Conservation (phyloP, 2,329 filamentous ascomycete genomes). For the Xylariaceae sp. region DNA sequence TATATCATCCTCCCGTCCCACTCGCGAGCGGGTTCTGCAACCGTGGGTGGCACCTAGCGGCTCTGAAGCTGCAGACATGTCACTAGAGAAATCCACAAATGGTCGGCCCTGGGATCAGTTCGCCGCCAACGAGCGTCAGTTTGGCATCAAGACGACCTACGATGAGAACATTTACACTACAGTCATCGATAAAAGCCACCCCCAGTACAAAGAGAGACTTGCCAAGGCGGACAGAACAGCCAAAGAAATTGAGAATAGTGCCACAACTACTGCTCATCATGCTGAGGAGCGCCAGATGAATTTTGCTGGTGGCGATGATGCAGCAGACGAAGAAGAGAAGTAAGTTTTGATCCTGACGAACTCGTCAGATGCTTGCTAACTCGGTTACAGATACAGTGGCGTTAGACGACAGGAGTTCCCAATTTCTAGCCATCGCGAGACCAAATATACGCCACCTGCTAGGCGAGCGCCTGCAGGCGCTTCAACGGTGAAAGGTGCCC, state of each 20-base stretch:
- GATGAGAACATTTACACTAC: constrained; percentile 96
- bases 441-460: constrained; percentile 87
- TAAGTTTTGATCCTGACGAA: constrained; percentile 37
- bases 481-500: constrained; percentile 67
- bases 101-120: constrained; percentile 82
- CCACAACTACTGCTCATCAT: constrained; percentile 71
- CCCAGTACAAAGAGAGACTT: constrained; percentile 70
- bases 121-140: constrained; percentile 77
- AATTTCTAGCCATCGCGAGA: constrained; percentile 46
- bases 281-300: constrained; percentile 82
- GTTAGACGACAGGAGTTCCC: constrained; percentile 73
- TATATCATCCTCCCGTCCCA: constrained; percentile 68
- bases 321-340: constrained; percentile 85
- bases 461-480: constrained; percentile 71
- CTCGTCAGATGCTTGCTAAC: constrained; percentile 8
- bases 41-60: constrained; percentile 67
- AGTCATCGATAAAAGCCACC: constrained; percentile 75
- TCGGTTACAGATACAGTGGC: constrained; percentile 68
- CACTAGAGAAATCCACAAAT: constrained; percentile 57
- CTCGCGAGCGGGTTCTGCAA: constrained; percentile 70
- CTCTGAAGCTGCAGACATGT: constrained; percentile 58
- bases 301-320: constrained; percentile 55
- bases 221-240: constrained; percentile 78
- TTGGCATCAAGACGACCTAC: constrained; percentile 84
- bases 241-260: constrained; percentile 78